A percentile compares a stretch with the other conserved stretches of the same genome.
Conservation (phyloP, 768 basidiomycete species). For the Mycena chlorophos region DNA sequence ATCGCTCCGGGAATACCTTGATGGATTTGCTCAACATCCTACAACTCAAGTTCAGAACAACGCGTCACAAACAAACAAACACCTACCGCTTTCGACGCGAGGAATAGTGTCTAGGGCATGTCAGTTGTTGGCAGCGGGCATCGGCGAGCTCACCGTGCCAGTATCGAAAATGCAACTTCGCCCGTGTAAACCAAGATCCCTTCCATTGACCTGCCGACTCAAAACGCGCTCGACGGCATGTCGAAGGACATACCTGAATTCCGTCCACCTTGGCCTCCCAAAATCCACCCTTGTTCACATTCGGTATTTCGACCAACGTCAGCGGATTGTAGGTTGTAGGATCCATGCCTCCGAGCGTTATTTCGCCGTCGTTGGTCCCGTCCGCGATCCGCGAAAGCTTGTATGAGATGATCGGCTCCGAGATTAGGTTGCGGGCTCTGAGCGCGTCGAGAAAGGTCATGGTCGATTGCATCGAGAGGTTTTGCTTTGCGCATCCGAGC, state of each 20-base stretch:
- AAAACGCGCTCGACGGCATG: background rate
- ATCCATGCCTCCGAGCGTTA: conserved; percentile 64
- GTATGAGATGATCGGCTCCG: conserved; percentile 60
- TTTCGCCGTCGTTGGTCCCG: conserved; percentile 54
- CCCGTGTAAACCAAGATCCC: conserved; percentile 38
- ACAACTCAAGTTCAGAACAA: too few species aligned
- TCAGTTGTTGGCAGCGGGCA: background rate
- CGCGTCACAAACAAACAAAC: too few species aligned
- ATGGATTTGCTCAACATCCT: conserved; percentile 60
- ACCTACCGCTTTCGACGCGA: conserved; percentile 21
- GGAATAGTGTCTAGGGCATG: conserved; percentile 19
- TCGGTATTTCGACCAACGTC: conserved; percentile 49
- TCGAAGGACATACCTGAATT: conserved; percentile 31
- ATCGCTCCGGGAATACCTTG: conserved; percentile 54
- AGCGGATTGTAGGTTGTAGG: conserved; percentile 48
- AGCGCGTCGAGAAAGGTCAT: conserved; percentile 61
- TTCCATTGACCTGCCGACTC: conserved; percentile 40
- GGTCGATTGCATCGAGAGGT: conserved; percentile 53
- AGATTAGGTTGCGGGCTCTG: conserved; percentile 46
- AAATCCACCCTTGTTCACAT: conserved; percentile 55
- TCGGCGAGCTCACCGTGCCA: conserved; percentile 29
- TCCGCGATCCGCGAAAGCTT: conserved; percentile 66
- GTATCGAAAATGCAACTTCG: conserved; percentile 60
- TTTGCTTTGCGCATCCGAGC: conserved; percentile 47
- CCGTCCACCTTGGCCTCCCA: conserved; percentile 62